Evolutionary conservation across 805 yeast species (phyloP).

Genomic region (Cyberlindnera veronae): DNA sequence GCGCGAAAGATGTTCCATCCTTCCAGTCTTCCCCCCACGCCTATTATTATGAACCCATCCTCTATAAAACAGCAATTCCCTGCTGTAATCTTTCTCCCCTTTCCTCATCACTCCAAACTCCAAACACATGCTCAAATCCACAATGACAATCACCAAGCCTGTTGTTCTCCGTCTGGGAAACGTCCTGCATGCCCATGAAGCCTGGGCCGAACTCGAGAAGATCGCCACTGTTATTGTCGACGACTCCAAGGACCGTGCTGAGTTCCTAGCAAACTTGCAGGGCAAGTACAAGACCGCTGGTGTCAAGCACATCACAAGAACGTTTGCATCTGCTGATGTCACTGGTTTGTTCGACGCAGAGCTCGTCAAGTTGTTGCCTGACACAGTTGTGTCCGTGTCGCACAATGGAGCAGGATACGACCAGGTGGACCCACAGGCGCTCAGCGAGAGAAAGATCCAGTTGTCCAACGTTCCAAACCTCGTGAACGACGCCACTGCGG

Average conservation of each 20-base stretch:
- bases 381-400: conserved; percentile 46
- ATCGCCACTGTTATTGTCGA: conserved; percentile 44
- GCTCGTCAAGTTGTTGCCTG: conserved; percentile 51
- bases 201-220: conserved; percentile 56
- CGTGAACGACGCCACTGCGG: conserved; percentile 71
- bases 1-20: no score
- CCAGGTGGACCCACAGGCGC: conserved; percentile 57
- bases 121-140: not conserved
- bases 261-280: conserved; percentile 34
- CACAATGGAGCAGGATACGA: conserved; percentile 79
- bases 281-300: conserved; percentile 28
- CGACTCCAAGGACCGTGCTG: conserved; percentile 36
- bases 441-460: conserved; percentile 51
- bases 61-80: no score
- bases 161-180: conserved; percentile 66
- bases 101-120: not conserved
- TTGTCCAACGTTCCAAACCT: conserved; percentile 64
- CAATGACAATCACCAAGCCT: conserved; percentile 36
- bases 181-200: conserved; percentile 54
- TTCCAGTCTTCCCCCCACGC: no score
- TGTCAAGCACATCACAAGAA: conserved; percentile 42
- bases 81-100: no score
- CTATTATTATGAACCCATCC: no score
- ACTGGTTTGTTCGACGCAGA: conserved; percentile 70
- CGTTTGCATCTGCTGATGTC: conserved; percentile 45